Conservation (phyloP, 2,329 filamentous ascomycete genomes). For the Sarocladiaceae sp. region DNA sequence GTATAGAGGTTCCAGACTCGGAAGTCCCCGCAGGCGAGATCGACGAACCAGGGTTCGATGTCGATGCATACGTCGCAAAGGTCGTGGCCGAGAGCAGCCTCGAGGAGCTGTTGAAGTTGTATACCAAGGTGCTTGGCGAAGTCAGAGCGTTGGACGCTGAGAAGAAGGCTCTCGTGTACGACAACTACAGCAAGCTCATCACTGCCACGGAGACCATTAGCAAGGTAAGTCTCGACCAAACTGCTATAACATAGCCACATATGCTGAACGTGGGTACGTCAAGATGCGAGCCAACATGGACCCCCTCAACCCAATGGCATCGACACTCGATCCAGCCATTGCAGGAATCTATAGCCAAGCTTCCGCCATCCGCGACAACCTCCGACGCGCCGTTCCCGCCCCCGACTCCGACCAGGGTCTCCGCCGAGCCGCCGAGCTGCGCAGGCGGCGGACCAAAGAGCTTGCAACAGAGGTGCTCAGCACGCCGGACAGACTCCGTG, state of each 20-base stretch:
- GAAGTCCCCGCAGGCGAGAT: slow-evolving; percentile 64
- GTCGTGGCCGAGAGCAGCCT: slow-evolving; percentile 58
- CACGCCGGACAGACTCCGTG: slow-evolving; percentile 52
- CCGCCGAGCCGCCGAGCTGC: slow-evolving; percentile 25
- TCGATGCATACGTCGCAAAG: slow-evolving; percentile 58
- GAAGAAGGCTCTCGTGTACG: slow-evolving; percentile 94
- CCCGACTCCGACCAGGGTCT: slow-evolving; percentile 35
- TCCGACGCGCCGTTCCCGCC: slow-evolving; percentile 41
- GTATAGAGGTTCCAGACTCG: slow-evolving; percentile 40
- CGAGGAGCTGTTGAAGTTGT: slow-evolving; percentile 62
- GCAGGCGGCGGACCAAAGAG: slow-evolving; percentile 39
- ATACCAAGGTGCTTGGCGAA: slow-evolving; percentile 69
- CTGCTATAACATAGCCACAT: slow-evolving; percentile 4
- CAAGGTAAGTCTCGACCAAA: slow-evolving; percentile 47
- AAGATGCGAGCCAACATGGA: slow-evolving; percentile 78
- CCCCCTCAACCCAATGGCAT: slow-evolving; percentile 66
- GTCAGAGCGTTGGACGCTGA: slow-evolving; percentile 89
- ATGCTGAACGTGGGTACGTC: no score
- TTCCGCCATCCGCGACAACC: slow-evolving; percentile 44
- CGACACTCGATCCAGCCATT: slow-evolving; percentile 67
- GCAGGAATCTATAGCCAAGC: slow-evolving; percentile 64
- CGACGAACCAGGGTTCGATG: slow-evolving; percentile 66
- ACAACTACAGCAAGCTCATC: slow-evolving; percentile 97
- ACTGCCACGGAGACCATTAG: slow-evolving; percentile 94
- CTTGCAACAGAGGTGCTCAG: slow-evolving; percentile 58